Evolutionary conservation across 352 stramenopile species (phyloP).

Genomic region (Phytopythium litorale): DNA sequence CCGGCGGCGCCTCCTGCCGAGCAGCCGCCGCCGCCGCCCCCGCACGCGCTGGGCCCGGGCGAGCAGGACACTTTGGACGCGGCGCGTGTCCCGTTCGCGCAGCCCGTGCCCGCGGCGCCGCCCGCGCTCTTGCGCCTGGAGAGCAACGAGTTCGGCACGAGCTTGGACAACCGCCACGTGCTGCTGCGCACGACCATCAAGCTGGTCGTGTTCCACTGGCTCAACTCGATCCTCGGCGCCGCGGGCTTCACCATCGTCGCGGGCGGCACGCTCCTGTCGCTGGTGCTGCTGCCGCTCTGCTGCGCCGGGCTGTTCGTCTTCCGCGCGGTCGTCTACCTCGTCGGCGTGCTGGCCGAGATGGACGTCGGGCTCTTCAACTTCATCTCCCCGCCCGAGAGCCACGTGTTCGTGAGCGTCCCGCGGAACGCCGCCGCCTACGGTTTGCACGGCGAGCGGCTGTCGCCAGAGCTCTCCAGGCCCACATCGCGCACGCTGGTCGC

Average conservation of each 20-base stretch:
- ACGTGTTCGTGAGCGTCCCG: constrained; percentile 42
- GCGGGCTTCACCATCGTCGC: constrained; percentile 39
- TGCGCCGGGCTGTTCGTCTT: constrained; percentile 54
- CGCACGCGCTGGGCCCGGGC: constrained; percentile 7
- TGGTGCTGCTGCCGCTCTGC: constrained; percentile 49
- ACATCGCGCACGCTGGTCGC: constrained; percentile 37
- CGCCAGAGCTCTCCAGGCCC: constrained; percentile 40
- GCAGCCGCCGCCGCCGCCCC: too few species aligned
- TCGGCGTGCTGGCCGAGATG: constrained; percentile 48
- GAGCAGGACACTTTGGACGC: constrained; percentile 9
- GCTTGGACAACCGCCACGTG: constrained; percentile 5
- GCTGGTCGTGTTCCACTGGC: constrained; percentile 55
- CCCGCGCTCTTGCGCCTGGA: constrained; percentile 4
- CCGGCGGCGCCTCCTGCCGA: constrained; percentile 2
- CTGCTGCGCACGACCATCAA: constrained; percentile 37
- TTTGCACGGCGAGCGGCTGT: constrained; percentile 37
- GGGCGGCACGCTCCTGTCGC: constrained; percentile 27
- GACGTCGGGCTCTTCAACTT: constrained; percentile 68
- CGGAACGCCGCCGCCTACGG: constrained; percentile 31
- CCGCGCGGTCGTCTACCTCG: constrained; percentile 43
- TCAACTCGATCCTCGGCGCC: constrained; percentile 48
- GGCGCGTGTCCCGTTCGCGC: constrained; percentile 6
- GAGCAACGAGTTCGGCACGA: constrained; percentile 18
- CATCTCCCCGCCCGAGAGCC: constrained; percentile 41
- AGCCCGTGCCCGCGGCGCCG: constrained; percentile 8